Evolutionary conservation across 2,329 filamentous ascomycete genomes (phyloP), one percentile per base, ranked within the genome.

Genomic region (Colletotrichum lini): DNA sequence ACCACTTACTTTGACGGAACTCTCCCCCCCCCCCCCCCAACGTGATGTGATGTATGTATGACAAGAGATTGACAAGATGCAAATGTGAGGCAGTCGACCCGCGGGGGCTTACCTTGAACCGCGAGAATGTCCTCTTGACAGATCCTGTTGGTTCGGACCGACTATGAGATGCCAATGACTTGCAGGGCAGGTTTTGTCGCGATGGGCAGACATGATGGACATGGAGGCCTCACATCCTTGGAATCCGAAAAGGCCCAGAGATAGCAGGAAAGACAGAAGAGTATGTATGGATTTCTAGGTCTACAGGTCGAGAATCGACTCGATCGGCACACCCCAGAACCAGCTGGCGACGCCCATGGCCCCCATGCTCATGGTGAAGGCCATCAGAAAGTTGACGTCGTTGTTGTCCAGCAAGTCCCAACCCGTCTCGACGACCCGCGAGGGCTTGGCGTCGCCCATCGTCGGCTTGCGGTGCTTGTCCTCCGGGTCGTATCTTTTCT

Each of bases 301-400:
- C 56, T 70, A 72, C 1, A 65, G n/a, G 30, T 72, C 67, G 15
- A 72, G 67, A 9, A 89, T 81, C 65, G 78, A 84, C 65, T 81
- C 76, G 16, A 90, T 77, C 8, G 89, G 86, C 30, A 91, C 77
- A 5, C 82, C 84, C 90, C 90, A 92, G 71, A 88, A 86, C 88
- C 86, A 90, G 54, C 86, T 82, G 40, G 88, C 90, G 44, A 89
- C 81, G 0, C 83, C 84, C 90, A 98, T 97, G 5, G 91, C 93
- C 5, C 92, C 89, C 21, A 95, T 74, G 79, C 94, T 98, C 89
- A 97, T 95, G 5, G 86, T 86, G 16, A 90, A 87, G 0, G 96
- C 95, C 96, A 98, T 98, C 67, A 96, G 80, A 69, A 98, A 90
- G 80, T 99, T 99, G 76, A 99, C 95, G 65, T 94, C 93, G 80